Evolutionary conservation across 2,329 filamentous ascomycete genomes (phyloP), one percentile per base, ranked within the genome.

Genomic region (Tolypocladium guangdongense): DNA sequence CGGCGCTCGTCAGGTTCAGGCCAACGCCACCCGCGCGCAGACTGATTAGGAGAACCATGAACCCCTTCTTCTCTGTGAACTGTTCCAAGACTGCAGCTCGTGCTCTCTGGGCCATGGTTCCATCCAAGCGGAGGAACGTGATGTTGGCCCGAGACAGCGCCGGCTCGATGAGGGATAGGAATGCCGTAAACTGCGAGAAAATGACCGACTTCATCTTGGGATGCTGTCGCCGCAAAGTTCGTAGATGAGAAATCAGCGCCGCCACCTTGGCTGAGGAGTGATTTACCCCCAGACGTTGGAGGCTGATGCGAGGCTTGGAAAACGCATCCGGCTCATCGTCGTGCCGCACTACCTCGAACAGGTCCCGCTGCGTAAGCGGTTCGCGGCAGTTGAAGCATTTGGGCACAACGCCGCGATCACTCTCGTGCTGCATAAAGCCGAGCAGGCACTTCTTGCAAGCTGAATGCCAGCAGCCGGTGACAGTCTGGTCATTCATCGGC

Each of bases 171-270:
- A 99, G 82, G 58, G 90, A 85, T 60, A 99, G 81, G 68, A 97
- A 99, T 0, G 91, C 95, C 0, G 93, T 99, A 68, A 99, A 99
- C 69, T 99, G 93, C 54, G 88, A 93, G 71, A 99, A 99, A 35
- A 99, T 85, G 24, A 97, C 91, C 1, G 88, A 90, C 70, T 96
- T 97, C 49, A 86, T 87, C 6, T 69, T 75, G 0, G 84, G 80
- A n/a, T 86, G 74, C 50, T 82, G 77, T 53, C 75, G 78, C 11
- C 86, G 83, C 8, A 95, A 71, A 1, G 75, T 72, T 43, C 87
- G 86, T 6, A 99, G 80, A 55, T 93, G 83, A 4, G 75, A 79
- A 58, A 96, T 78, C 6, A 99, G 77, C 0, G 88, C 81, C 46
- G 87, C 83, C 14, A 97, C 87, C 68, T 99, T 99, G 48, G 93